Evolutionary conservation across 2,329 filamentous ascomycete species (phyloP), one percentile per base, ranked within the genome.

Genomic region (Sporothrix sp.): DNA sequence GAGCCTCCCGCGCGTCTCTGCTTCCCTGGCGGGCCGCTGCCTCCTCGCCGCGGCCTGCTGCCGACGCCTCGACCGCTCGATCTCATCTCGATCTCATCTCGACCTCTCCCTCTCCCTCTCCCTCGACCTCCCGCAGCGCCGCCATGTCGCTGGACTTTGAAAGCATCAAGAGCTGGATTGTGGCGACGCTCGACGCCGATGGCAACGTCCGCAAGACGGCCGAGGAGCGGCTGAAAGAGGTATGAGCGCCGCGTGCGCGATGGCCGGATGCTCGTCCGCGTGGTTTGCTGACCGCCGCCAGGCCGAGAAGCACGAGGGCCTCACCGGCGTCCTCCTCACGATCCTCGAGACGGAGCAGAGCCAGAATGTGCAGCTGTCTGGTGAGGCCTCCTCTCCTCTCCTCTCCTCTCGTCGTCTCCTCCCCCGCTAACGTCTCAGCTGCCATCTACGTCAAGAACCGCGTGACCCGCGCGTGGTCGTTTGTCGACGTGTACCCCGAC

Each of bases 391-490:
- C 11, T 35, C 52, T 18, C 45, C 27, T 43, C n/a, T 46, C 36
- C 7, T 30, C 27, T 35, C 18, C 35, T 43, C 21, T 18, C 37
- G 10, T 37, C 2, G 2, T 16, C 5, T 7, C 13, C 33, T 44
- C 7, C 25, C 16, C 16, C 32, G 23, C 30, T 36, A 37, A 27
- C 14, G 7, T 10, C 30, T 23, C 27, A 96, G 91, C 89, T 63
- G 90, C 91, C 64, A 87, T 98, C 61, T 98, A 97, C 71, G 81
- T 97, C 66, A 98, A 98, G 74, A 97, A 98, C 71, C 85, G 90
- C 65, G 85, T 97, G 66, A 91, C 86, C 67, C 85, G 90, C 65
- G 89, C 87, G 61, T 98, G 93, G 93, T 78, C 84, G 51, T 81
- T 79, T 56, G 75, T 77, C 62, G 87, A 94, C 58, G 85, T 91